Base-by-base conservation (phyloP, 495 filamentous ascomycete genomes). In the Polyplosphaeria fusca region DNA sequence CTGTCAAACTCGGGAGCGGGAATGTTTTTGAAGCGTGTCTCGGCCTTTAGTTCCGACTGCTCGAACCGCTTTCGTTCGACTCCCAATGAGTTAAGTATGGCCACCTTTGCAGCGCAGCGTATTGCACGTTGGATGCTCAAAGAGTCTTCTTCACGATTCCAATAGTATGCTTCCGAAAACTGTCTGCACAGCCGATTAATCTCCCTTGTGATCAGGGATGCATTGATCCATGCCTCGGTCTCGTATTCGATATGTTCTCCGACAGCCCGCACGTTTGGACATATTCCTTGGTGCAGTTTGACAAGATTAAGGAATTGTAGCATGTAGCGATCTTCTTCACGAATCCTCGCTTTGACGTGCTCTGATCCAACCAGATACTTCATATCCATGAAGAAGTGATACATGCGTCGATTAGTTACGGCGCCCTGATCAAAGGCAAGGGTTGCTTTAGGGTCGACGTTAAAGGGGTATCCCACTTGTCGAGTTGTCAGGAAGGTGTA, bases 201-300 rank as follows among this genome's bases (percentile, higher is more conserved):
- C 69, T 99, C 92, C 44, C 90, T 81, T 47, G 92, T 96, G 45
- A 97, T 86, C 37, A 99, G 80, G 5, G 89, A 92, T 0, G 94
- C 93, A 61, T 86, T 93, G 43, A 99, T 96, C 93, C 93, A 99
- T 25, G 89, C 86, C 66, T 99, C 93, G 4, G 91, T 93, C 70
- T 99, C 93, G 65, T 96, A 99, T 67, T 97, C 94, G 5, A 99
- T 87, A 66, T 99, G 93, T 58, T 99, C 93, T 19, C 87, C 89
- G 26, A 95, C 84, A 1, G 91, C 92, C 53, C 93, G 82, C 4
- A 90, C 74, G 62, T 97, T 99, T 13, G 93, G 94, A 63, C 92
- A 96, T 37, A 97, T 95, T 0, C 93, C 93, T 71, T 99, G 93
- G 46, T 94, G 89, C 27, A 99, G 77, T 64, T 95, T 94, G 58